Percentiles rank a stretch among this genome's conserved stretches.
Evolutionary conservation across 2,329 filamentous ascomycete species (phyloP).

Genomic region (Albifimbria verrucaria): DNA sequence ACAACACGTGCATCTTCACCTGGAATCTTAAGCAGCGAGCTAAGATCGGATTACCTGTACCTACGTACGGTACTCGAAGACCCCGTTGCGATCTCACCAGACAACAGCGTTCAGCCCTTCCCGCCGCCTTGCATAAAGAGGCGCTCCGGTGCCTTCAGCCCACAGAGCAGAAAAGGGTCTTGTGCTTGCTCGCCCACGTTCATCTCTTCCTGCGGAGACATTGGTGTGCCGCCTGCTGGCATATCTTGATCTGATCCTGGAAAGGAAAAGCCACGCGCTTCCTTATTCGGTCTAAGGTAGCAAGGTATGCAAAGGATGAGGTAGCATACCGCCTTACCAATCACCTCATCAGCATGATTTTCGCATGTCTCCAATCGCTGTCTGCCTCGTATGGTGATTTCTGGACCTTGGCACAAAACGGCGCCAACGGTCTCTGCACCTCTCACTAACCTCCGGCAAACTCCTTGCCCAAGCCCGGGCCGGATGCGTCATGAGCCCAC

Average conservation of each 20-base stretch:
- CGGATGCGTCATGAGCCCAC: no score
- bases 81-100: no score
- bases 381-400: not conserved
- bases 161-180: not conserved
- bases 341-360: not conserved
- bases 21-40: no score
- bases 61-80: no score
- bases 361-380: not conserved
- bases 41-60: no score
- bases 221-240: not conserved
- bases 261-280: not conserved
- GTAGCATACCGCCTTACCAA: not conserved
- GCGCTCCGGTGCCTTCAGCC: not conserved
- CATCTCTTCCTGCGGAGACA: not conserved
- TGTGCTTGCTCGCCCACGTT: no score
- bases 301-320: not conserved
- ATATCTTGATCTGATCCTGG: not conserved
- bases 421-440: not conserved
- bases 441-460: no score
- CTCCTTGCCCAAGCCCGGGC: no score
- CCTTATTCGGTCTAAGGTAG: not conserved
- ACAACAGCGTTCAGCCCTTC: not conserved
- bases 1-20: no score
- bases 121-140: not conserved
- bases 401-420: not conserved